phyloP scores from a whole-genome alignment of 106 monocot species.

The Phalaenopsis equestris region DNA sequence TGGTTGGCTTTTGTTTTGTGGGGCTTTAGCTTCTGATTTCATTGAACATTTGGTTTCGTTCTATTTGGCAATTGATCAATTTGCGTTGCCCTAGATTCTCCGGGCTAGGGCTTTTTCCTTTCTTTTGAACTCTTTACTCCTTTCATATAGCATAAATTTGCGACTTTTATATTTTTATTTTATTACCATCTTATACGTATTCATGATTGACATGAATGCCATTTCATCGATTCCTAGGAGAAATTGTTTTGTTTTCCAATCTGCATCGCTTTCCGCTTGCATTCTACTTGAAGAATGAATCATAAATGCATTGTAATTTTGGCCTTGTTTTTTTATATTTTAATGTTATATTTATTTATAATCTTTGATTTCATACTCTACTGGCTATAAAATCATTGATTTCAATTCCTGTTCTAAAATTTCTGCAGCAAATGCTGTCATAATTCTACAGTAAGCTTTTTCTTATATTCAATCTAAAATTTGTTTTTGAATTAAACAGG shows the following conservation, averaged over 20 bases:
- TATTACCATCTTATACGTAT: background rate
- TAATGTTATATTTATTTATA: background rate
- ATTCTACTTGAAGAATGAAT: background rate
- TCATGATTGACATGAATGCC: background rate
- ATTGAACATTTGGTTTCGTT: background rate
- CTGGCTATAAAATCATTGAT: background rate
- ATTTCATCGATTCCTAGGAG: background rate
- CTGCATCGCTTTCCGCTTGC: background rate
- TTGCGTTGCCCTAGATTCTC: too few species aligned
- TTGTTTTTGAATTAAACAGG: constrained; percentile 16
- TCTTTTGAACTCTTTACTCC: background rate
- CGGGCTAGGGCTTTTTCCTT: background rate
- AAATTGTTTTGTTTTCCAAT: background rate
- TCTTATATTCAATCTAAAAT: background rate
- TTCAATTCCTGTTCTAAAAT: background rate
- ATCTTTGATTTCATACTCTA: background rate
- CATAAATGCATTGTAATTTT: background rate
- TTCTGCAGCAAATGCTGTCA: background rate
- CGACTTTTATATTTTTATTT: too few species aligned
- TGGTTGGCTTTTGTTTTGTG: too few species aligned
- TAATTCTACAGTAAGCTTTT: background rate
- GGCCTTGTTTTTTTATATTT: background rate
- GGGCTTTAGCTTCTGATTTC: background rate
- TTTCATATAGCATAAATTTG: background rate
- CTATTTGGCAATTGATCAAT: background rate